Evolutionary conservation across 148 eudicot genomes (phyloP).

Genomic region (Pharnaceum exiguum): DNA sequence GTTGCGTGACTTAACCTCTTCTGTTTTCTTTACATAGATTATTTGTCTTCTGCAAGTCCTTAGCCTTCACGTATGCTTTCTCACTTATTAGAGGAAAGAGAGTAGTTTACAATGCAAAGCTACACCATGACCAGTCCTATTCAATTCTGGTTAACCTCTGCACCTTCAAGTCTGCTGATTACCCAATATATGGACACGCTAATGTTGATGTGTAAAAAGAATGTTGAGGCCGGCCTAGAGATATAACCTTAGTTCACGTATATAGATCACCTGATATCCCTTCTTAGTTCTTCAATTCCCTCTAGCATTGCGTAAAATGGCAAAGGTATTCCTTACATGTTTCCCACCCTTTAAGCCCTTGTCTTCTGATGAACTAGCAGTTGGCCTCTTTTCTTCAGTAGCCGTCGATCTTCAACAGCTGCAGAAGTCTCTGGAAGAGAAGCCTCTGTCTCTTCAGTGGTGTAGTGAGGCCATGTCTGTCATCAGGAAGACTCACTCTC

Average conservation of each 20-base stretch:
- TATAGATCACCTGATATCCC: neutral
- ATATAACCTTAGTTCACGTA: neutral
- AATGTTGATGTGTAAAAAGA: too few relatives aligned
- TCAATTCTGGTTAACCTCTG: constrained; percentile 18
- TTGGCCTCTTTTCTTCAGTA: constrained; percentile 17
- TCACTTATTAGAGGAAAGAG: constrained; percentile 26
- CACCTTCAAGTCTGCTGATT: constrained; percentile 11
- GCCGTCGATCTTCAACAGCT: constrained; percentile 25
- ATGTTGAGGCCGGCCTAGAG: too few relatives aligned
- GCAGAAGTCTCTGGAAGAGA: constrained; percentile 22
- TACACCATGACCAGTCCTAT: constrained; percentile 22
- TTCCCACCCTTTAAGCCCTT: constrained; percentile 20
- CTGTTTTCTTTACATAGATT: constrained; percentile 13
- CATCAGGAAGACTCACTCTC: constrained; percentile 30
- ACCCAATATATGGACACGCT: constrained; percentile 7
- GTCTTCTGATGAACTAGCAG: neutral
- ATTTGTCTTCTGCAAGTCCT: constrained; percentile 10
- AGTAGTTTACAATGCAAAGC: constrained; percentile 36
- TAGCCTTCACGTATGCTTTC: constrained; percentile 23
- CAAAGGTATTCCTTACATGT: constrained; percentile 32
- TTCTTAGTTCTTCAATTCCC: too few relatives aligned
- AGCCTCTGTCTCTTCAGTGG: constrained; percentile 31
- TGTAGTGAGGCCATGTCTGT: constrained; percentile 34
- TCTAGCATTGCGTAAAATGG: constrained; percentile 11
- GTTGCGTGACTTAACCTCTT: constrained; percentile 34